A percentile compares a stretch with the other conserved stretches of the same genome.
These are phyloP conservation scores for Larix kaempferi DNA, from an alignment of 75 land plant species.

Conservation along the genomic window DNA sequence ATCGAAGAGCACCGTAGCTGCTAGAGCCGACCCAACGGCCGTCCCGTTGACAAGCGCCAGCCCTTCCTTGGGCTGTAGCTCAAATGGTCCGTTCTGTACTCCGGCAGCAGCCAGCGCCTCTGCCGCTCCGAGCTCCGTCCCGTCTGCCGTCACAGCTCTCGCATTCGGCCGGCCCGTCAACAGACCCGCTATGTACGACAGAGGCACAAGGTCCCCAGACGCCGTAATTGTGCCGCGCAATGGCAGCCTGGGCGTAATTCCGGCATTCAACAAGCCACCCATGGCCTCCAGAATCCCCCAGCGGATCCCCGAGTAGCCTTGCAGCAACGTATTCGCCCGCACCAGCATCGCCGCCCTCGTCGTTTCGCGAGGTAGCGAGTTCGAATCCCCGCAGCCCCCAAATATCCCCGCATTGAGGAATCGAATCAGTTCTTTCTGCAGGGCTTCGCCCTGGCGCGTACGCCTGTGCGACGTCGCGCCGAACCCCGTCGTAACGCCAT, in stretches of 20 bases:
- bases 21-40: slow-evolving; percentile 62
- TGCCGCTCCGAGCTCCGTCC: slow-evolving; percentile 29
- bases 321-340: slow-evolving; percentile 80
- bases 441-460: slow-evolving; percentile 50
- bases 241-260: slow-evolving; percentile 72
- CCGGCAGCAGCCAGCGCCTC: slow-evolving; percentile 71
- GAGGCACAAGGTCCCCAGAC: slow-evolving; percentile 79
- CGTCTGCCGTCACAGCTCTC: slow-evolving; percentile 21
- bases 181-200: slow-evolving; percentile 88
- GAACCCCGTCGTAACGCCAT: slow-evolving; percentile 59
- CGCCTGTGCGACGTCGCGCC: slow-evolving; percentile 68
- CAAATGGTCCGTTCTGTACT: slow-evolving; percentile 56
- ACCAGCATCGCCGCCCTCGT: slow-evolving; percentile 62
- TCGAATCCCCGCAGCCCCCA: slow-evolving; percentile 35
- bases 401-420: slow-evolving; percentile 88
- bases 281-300: slow-evolving; percentile 76
- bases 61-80: slow-evolving; percentile 64
- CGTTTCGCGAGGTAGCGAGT: slow-evolving; percentile 27
- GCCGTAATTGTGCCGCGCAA: slow-evolving; percentile 88
- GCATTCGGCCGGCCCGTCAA: slow-evolving; percentile 66
- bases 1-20: slow-evolving; percentile 52
- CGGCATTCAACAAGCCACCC: slow-evolving; percentile 53
- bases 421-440: slow-evolving; percentile 72
- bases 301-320: slow-evolving; percentile 89
- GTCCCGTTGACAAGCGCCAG: slow-evolving; percentile 78